phyloP scores from a whole-genome alignment of 352 stramenopile genomes.

The Thalassiosira exigua region DNA sequence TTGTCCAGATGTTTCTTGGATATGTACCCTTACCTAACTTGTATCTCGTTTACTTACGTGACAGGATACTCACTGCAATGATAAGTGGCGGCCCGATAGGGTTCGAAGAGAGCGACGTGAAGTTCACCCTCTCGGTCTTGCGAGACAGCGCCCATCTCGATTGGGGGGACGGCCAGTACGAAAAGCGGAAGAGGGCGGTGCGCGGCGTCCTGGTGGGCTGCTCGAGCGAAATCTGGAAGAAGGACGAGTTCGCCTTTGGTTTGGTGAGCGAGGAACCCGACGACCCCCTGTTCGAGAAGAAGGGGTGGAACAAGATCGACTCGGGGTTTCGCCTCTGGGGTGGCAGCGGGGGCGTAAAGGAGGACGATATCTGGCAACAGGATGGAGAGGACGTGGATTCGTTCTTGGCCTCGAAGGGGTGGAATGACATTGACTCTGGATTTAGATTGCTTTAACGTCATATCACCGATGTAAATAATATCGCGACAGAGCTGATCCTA shows the following conservation, averaged over 20 bases:
- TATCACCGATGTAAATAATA: no score
- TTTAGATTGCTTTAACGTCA: slow-evolving; percentile 73
- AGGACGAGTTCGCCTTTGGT: slow-evolving; percentile 61
- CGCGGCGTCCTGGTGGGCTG: slow-evolving; percentile 57
- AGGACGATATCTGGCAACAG: slow-evolving; percentile 5
- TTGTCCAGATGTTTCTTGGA: not conserved
- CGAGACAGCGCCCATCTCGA: slow-evolving; percentile 68
- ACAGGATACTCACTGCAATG: slow-evolving; percentile 72
- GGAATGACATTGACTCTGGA: slow-evolving; percentile 81
- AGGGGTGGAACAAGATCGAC: slow-evolving; percentile 82
- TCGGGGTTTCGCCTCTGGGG: slow-evolving; percentile 78
- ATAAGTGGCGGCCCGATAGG: slow-evolving; percentile 43
- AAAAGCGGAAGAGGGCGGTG: slow-evolving; percentile 65
- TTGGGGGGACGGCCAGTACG: slow-evolving; percentile 64
- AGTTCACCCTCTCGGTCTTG: slow-evolving; percentile 67
- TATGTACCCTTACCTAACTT: slow-evolving; percentile 4
- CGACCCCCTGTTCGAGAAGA: slow-evolving; percentile 69
- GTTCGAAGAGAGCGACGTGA: slow-evolving; percentile 63
- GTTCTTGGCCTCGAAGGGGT: slow-evolving; percentile 78
- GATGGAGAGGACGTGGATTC: slow-evolving; percentile 45
- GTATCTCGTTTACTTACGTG: slow-evolving; percentile 18
- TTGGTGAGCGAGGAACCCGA: slow-evolving; percentile 36
- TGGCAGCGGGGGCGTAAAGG: slow-evolving; percentile 1
- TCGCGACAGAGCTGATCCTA: no score
- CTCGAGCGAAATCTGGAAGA: slow-evolving; percentile 68